Evolutionary conservation across 352 stramenopile species (phyloP).

Genomic region (Peronospora destructor): DNA sequence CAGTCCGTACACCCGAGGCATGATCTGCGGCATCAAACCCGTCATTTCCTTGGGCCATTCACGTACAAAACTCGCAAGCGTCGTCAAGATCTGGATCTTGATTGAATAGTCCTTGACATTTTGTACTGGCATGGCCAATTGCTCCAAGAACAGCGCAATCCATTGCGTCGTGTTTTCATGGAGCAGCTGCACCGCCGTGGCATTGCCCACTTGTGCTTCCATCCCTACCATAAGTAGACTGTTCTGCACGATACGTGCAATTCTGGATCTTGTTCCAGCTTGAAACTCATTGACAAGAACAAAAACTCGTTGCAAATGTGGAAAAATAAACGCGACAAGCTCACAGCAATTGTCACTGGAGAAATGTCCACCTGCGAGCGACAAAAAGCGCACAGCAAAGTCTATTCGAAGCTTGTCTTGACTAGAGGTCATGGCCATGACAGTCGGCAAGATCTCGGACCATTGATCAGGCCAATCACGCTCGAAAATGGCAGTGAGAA

Average conservation of each 20-base stretch:
- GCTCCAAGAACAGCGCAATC: constrained; percentile 61
- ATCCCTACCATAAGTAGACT: constrained; percentile 79
- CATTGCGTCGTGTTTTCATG: constrained; percentile 61
- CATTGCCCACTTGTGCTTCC: constrained; percentile 71
- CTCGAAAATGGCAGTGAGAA: constrained; percentile 75
- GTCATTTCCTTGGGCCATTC: constrained; percentile 82
- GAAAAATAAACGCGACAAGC: constrained; percentile 65
- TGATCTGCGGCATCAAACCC: constrained; percentile 58
- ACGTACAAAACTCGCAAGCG: constrained; percentile 69
- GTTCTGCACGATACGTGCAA: constrained; percentile 71
- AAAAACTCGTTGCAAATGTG: constrained; percentile 64
- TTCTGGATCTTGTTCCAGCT: constrained; percentile 40
- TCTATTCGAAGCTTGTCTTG: constrained; percentile 52
- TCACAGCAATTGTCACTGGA: constrained; percentile 76
- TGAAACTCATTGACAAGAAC: constrained; percentile 40
- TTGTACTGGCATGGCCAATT: constrained; percentile 38
- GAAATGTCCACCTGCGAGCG: constrained; percentile 62
- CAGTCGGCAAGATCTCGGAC: constrained; percentile 57
- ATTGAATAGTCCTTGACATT: constrained; percentile 53
- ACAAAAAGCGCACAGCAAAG: constrained; percentile 71
- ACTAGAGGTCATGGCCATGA: constrained; percentile 52
- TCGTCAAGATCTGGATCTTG: constrained; percentile 72
- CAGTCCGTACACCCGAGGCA: constrained; percentile 62
- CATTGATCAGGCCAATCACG: constrained; percentile 82
- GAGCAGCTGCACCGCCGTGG: constrained; percentile 45